Evolutionary conservation across 768 basidiomycete species (phyloP).

Genomic region (Phylloporus sp.): DNA sequence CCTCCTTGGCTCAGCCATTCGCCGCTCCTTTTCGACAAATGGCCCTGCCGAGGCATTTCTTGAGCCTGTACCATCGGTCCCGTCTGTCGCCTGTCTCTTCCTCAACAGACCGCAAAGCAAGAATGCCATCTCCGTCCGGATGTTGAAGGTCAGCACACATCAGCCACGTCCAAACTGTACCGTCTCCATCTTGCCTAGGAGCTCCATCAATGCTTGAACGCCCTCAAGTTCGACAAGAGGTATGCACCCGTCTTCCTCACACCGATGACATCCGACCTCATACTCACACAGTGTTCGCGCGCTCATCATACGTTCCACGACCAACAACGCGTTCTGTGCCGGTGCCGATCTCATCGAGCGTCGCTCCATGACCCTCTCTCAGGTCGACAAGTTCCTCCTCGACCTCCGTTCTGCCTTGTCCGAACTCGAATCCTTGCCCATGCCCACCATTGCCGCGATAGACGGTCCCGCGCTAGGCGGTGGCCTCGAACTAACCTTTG

Average conservation of each 20-base stretch:
- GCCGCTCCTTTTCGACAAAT: conserved; percentile 21
- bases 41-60: conserved; percentile 37
- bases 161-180: not conserved
- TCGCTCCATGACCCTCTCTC: conserved; percentile 68
- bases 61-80: conserved; percentile 47
- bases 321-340: conserved; percentile 79
- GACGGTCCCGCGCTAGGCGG: conserved; percentile 93
- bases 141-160: conserved; percentile 53
- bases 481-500: conserved; percentile 82
- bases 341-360: conserved; percentile 88
- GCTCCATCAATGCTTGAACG: conserved; percentile 63
- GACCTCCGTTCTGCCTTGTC: conserved; percentile 68
- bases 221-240: conserved; percentile 64
- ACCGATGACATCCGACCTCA: not conserved
- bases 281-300: conserved; percentile 54
- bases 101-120: conserved; percentile 78
- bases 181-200: conserved; percentile 42
- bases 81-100: conserved; percentile 68
- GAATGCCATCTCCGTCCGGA: conserved; percentile 77
- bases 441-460: conserved; percentile 90
- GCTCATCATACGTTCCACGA: conserved; percentile 77
- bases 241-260: conserved; percentile 21
- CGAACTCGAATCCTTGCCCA: conserved; percentile 73
- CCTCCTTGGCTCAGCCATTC: not conserved
- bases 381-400: conserved; percentile 73